Evolutionary conservation across 495 filamentous ascomycete species (phyloP).

Genomic region (Aspergillus egyptiacus): DNA sequence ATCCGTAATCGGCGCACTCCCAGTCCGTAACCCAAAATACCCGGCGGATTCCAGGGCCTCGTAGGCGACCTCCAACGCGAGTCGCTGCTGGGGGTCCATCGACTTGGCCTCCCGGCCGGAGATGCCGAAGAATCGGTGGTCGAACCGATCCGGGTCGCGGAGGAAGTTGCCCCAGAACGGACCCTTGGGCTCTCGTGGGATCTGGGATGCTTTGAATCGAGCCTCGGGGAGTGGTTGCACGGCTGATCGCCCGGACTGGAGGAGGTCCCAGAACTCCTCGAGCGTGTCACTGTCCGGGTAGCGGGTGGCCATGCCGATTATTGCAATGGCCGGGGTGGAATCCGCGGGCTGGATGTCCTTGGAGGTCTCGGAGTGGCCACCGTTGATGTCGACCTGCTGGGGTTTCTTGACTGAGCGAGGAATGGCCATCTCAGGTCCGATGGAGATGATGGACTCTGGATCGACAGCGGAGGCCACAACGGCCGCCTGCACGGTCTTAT

Average conservation of each 20-base stretch:
- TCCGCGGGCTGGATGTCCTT: too few species aligned
- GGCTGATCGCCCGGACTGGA: slow-evolving; percentile 18
- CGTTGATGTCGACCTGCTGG: too few species aligned
- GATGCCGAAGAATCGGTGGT: slow-evolving; percentile 42
- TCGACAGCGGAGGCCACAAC: too few species aligned
- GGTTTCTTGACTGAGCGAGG: too few species aligned
- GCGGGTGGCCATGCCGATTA: too few species aligned
- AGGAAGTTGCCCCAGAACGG: slow-evolving; percentile 30
- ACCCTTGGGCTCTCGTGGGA: slow-evolving; percentile 10
- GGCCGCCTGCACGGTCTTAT: too few species aligned
- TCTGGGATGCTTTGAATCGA: slow-evolving; percentile 14
- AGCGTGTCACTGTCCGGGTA: slow-evolving; percentile 33
- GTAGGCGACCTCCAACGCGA: slow-evolving; percentile 39
- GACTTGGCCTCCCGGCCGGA: slow-evolving; percentile 35
- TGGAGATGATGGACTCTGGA: too few species aligned
- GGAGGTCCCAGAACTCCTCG: slow-evolving; percentile 39
- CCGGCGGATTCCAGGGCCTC: slow-evolving; percentile 37
- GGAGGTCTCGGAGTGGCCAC: too few species aligned
- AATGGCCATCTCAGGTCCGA: too few species aligned
- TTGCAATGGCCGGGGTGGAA: too few species aligned
- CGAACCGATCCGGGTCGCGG: slow-evolving; percentile 28
- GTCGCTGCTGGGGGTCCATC: slow-evolving; percentile 47
- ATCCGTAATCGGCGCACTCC: neutral
- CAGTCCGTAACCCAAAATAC: slow-evolving; percentile 16
- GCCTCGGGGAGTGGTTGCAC: slow-evolving; percentile 13